Evolutionary conservation across 805 yeast genomes (phyloP), one percentile per base, ranked within the genome.

Genomic region (Yarrowia sp.): DNA sequence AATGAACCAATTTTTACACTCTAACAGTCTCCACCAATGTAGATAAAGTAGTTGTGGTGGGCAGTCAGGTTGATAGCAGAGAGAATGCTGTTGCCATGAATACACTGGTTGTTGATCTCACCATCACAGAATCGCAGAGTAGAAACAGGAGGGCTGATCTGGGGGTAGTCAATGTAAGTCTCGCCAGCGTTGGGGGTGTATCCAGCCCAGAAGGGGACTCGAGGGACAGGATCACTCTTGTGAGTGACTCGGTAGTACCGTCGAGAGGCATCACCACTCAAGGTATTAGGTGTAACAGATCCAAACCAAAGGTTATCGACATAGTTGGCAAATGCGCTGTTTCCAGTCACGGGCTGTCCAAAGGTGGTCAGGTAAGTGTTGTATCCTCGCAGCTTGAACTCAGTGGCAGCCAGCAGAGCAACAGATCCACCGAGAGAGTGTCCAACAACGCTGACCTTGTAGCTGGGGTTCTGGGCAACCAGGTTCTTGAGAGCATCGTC

Each of bases 351-450:
- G 0, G 92, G 90, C 13, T 84, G 80, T 0, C 86, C 95, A 74
- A 77, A 85, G 0, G 88, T 79, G 17, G 87, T 74, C 0, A 87
- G 83, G 41, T 80, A 71, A 0, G 89, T 87, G 8, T 82, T 73
- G 66, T 75, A 75, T 0, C 90, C 90, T 71, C 82, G 68, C 17
- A 84, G 70, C 31, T 42, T 43, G 58, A 86, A 77, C 69, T 88
- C 93, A 22, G 85, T 76, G 0, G 88, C 92, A 10, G 83, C 80
- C 35, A 89, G 74, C 3, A 79, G 74, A 1, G 91, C 86, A 57
- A 87, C 73, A 0, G 92, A 91, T 6, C 86, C 95, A 1, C 92
- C 92, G 43, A 89, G 74, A 0, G 95, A 89, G 74, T 89, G 96
- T 0, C 96, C 95, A 0, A 84, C 77, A 0, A 87, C 78, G 1